Evolutionary conservation across 768 basidiomycete genomes (phyloP), one percentile per base, ranked within the genome.

Genomic region (Suillus brevipes): DNA sequence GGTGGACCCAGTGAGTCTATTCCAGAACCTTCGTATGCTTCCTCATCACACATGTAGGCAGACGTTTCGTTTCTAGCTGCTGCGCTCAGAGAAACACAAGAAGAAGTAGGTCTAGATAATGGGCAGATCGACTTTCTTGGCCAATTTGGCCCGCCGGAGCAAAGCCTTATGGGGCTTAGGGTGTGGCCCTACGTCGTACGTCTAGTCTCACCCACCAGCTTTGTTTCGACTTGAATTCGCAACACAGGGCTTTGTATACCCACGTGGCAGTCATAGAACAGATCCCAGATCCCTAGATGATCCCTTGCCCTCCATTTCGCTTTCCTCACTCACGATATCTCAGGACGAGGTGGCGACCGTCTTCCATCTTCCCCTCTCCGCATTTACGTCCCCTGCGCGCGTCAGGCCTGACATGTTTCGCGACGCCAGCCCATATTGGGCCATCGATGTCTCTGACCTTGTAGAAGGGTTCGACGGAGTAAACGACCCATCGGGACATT

Each of bases 121-220:
- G 25, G 16, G 28, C 50, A 85, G 67, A 79, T 94, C 25, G 87
- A 92, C 56, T 77, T 91, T 56, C 75, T 92, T 1, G 92, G 92
- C 6, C 75, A 82, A 63, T 77, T 92, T 20, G 86, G 87, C 12
- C 87, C 90, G 5, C 80, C 89, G 2, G 84, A 89, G 72, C 69
- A 79, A 52, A 52, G 28, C 18, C 50, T 52, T 16, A 52, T 52
- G 50, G 28, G 50, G 5, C 25, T 52, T 16, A 52, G 50, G 28
- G 50, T 52, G 5, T 52, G 50, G 50, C 50, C 16, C 8, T 52
- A 52, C 2, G 16, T 52, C 50, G 50, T 52, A 52, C 16, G 50
- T 52, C 9, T 18, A 28, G 18, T 28, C 16, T 52, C 6, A 16
- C 50, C 4, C 50, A 18, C 28, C 8, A 18, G 25, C 8, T 52